phyloP scores from a whole-genome alignment of 75 land plant genomes.

The Selaginella moellendorffii region DNA sequence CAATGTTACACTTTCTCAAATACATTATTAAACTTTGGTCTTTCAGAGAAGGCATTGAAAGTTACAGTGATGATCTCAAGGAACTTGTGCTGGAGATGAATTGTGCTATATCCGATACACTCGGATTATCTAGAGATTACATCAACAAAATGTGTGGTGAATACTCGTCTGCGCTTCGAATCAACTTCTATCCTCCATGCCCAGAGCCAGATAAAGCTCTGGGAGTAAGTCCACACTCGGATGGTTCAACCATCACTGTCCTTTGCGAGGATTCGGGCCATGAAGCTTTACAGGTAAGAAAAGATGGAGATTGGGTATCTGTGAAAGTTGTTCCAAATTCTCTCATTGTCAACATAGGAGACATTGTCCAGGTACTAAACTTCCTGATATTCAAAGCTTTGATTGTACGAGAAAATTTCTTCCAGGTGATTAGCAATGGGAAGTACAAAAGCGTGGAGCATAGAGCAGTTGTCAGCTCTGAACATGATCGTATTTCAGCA shows the following conservation, averaged over 20 bases:
- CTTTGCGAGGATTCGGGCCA: constrained; percentile 35
- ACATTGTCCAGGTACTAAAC: constrained; percentile 35
- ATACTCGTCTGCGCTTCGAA: constrained; percentile 34
- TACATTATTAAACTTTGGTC: too few relatives aligned
- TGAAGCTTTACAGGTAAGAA: constrained; percentile 25
- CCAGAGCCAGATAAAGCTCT: constrained; percentile 37
- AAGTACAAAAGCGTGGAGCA: constrained; percentile 59
- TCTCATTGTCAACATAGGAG: constrained; percentile 41
- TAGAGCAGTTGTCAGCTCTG: constrained; percentile 29
- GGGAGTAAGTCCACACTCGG: constrained; percentile 45
- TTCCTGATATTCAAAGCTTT: too few relatives aligned
- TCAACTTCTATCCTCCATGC: constrained; percentile 52
- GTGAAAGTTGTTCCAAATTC: constrained; percentile 22
- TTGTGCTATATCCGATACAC: too few relatives aligned
- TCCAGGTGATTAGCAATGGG: constrained; percentile 42
- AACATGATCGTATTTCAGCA: constrained; percentile 28
- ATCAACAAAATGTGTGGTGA: too few relatives aligned
- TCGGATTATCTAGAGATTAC: too few relatives aligned
- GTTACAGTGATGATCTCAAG: too few relatives aligned
- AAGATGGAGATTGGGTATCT: constrained; percentile 30
- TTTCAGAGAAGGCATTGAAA: too few relatives aligned
- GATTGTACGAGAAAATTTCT: not conserved
- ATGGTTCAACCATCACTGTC: constrained; percentile 36
- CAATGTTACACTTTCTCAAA: too few relatives aligned
- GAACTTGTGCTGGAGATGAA: too few relatives aligned